A percentile compares a stretch with the other conserved stretches of the same genome.
Evolutionary conservation across 495 filamentous ascomycete species (phyloP).

Genomic region (Apiosordaria backusii): DNA sequence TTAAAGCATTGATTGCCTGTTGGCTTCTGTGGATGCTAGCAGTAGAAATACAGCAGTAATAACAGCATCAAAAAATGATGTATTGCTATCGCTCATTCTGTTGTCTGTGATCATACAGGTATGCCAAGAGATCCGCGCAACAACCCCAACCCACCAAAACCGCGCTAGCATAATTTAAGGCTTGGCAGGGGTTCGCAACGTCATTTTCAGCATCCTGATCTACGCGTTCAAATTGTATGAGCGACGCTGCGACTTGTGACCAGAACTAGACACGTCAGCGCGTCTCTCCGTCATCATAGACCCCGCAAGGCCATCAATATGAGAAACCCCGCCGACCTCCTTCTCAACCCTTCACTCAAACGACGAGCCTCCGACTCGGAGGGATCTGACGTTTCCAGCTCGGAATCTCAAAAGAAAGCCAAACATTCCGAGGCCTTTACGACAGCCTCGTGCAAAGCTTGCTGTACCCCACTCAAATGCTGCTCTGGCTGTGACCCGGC

Average conservation of each 20-base stretch:
- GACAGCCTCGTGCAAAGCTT: neutral
- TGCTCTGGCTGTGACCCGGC: neutral
- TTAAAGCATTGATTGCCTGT: neutral
- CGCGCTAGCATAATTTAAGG: neutral
- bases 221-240: neutral
- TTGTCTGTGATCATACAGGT: neutral
- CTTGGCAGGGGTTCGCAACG: neutral
- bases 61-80: neutral
- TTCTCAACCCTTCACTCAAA: neutral
- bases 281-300: too few species aligned
- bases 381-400: neutral
- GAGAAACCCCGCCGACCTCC: neutral
- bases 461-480: neutral
- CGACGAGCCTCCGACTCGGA: neutral
- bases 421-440: neutral
- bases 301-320: too few species aligned
- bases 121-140: neutral
- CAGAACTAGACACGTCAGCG: too few species aligned
- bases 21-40: too few species aligned
- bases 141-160: neutral
- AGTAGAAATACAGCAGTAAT: too few species aligned
- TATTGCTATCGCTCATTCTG: neutral
- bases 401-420: neutral
- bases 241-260: neutral
- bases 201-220: neutral